Evolutionary conservation across 2,329 filamentous ascomycete genomes (phyloP).

Genomic region (Talaromyces sp.): DNA sequence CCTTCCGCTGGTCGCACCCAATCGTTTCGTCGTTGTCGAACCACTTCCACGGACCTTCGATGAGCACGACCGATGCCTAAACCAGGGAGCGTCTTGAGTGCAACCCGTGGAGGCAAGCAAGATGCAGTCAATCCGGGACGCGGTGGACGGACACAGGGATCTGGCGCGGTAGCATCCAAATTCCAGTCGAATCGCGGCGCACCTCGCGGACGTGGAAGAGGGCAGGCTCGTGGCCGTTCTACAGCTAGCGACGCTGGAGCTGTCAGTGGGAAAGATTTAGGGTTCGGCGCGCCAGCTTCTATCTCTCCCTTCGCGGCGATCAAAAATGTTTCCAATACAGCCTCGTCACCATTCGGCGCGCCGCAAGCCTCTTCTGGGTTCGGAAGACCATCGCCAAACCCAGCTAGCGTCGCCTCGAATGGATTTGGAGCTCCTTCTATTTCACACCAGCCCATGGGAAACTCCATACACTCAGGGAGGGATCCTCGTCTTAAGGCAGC

Average conservation of each 20-base stretch:
- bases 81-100: slow-evolving; percentile 17
- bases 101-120: slow-evolving; percentile 16
- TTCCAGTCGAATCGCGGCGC: slow-evolving; percentile 10
- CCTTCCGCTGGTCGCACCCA: not conserved
- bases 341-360: slow-evolving; percentile 5
- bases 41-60: slow-evolving; percentile 12
- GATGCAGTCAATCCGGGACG: slow-evolving; percentile 16
- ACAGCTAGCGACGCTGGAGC: slow-evolving; percentile 3
- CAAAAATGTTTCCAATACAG: slow-evolving; percentile 9
- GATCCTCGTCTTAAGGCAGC: slow-evolving; percentile 19
- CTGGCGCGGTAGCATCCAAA: not conserved
- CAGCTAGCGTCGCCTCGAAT: slow-evolving; percentile 19
- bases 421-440: slow-evolving; percentile 20
- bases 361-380: slow-evolving; percentile 4
- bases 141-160: slow-evolving; percentile 10
- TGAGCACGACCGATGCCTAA: slow-evolving; percentile 19
- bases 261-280: not conserved
- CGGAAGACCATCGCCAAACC: slow-evolving; percentile 21
- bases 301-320: slow-evolving; percentile 19
- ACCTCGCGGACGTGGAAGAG: slow-evolving; percentile 13
- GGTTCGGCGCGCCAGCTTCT: not conserved
- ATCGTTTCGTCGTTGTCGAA: slow-evolving; percentile 4
- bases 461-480: slow-evolving; percentile 18
- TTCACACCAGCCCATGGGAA: slow-evolving; percentile 13
- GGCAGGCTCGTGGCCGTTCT: slow-evolving; percentile 7